Evolutionary conservation across 192 early-diverging fungal genomes (phyloP), one percentile per base, ranked within the genome.

Genomic region (Linderina pennispora): DNA sequence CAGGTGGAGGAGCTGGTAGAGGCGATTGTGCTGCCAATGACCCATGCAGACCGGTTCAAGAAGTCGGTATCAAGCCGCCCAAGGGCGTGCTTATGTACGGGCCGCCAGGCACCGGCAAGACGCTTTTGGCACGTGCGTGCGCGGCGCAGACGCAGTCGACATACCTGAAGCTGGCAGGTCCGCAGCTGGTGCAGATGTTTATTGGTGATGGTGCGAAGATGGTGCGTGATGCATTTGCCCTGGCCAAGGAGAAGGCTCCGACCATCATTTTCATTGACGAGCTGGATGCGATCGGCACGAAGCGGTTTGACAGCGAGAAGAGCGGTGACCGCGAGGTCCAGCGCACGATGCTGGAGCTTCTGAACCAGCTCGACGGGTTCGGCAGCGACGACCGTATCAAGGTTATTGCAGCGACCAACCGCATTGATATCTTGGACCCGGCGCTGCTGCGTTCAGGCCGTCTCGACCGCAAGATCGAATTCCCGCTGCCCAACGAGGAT

Each of bases 241-340:
- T 98, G 33, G 96, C 96, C 19, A 98, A 98, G 62, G 96, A 96
- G 47, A 99, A 99, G 74, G 81, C 94, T 11, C 96, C 96, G 9
- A 87, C 96, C 22, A 99, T 99, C 61, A 96, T 99, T 45, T 97
- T 99, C 53, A 96, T 99, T 64, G 94, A 97, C 73, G 96, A 99
- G 72, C 80, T 97, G 67, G 94, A 99, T 56, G 94, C 96, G 15
- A 82, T 99, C 55, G 94, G 94, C 53, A 96, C 96, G n/a, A 97
- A 99, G 77, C 89, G 96, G 53, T 97, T 96, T 44, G 92, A 97
- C 63, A 87, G 82, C 57, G 94, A 97, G 48, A 95, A 96, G 75
- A 87, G 86, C 40, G 96, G 96, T 52, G 96, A 99, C 78, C 88
- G 93, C 59, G 96, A 96, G 73, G 93, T 97, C 19, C 96, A 97